Conservation (phyloP, 352 stramenopile genomes). For the Sclerospora graminicola region DNA sequence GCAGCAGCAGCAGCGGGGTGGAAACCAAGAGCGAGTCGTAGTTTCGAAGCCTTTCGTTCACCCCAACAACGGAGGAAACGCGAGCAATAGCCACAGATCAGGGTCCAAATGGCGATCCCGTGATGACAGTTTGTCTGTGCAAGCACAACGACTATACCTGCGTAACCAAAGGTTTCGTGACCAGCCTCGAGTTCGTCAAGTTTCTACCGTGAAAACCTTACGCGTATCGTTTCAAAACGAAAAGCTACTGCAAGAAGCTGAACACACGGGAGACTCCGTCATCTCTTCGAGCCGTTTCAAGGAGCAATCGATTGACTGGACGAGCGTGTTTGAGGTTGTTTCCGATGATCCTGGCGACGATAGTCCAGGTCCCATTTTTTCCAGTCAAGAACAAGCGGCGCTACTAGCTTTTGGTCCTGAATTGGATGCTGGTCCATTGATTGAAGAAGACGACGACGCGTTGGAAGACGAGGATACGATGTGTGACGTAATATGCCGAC, state of each 20-base stretch:
- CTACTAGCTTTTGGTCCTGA: conserved; percentile 15
- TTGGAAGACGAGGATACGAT: conserved; percentile 14
- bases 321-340: conserved; percentile 21
- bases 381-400: conserved; percentile 4
- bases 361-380: conserved; percentile 2
- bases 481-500: conserved; percentile 1
- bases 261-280: not conserved
- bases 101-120: conserved; percentile 8
- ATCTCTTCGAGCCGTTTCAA: conserved; percentile 3
- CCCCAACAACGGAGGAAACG: not conserved
- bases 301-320: conserved; percentile 14
- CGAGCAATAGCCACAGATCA: conserved; percentile 1
- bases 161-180: conserved; percentile 32
- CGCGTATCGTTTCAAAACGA: conserved; percentile 6
- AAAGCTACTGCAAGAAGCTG: conserved; percentile 4
- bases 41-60: too few relatives aligned
- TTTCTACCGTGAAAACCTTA: too few relatives aligned
- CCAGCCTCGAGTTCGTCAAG: not conserved
- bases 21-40: too few relatives aligned
- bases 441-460: conserved; percentile 1
- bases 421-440: conserved; percentile 6
- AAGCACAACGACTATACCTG: conserved; percentile 39
- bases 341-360: not conserved
- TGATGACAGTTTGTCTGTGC: conserved; percentile 24
- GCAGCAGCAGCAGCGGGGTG: conserved; percentile 12